Conservation (phyloP, 495 filamentous ascomycete species). For the Echria macrotheca region DNA sequence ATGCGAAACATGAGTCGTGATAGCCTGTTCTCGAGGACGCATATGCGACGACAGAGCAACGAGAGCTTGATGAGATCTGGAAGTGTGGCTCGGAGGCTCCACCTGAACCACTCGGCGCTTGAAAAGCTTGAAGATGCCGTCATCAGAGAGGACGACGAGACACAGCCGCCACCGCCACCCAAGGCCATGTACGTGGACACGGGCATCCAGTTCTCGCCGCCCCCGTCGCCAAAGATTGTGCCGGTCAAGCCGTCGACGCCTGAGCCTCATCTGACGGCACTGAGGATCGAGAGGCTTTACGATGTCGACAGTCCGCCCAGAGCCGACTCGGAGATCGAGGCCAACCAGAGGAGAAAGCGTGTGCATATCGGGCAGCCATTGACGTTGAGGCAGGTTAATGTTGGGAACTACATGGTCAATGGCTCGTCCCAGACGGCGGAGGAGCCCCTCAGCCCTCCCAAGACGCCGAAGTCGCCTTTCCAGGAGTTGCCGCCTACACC, state of each 20-base stretch:
- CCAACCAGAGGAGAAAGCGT: constrained; percentile 66
- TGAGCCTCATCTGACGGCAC: constrained; percentile 25
- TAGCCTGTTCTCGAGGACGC: constrained; percentile 35
- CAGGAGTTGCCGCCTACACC: constrained; percentile 24
- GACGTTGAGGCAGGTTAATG: constrained; percentile 30
- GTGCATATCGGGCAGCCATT: constrained; percentile 42
- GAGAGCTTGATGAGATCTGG: constrained; percentile 47
- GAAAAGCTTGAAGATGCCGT: constrained; percentile 45
- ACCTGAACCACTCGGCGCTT: constrained; percentile 43
- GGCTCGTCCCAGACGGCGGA: constrained; percentile 65
- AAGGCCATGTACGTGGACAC: constrained; percentile 56
- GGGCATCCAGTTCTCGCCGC: constrained; percentile 79
- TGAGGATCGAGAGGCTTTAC: constrained; percentile 30
- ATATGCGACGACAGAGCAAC: constrained; percentile 44
- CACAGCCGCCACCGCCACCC: constrained; percentile 15
- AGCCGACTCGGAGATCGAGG: constrained; percentile 55
- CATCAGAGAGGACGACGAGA: constrained; percentile 46
- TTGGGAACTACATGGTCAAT: constrained; percentile 56
- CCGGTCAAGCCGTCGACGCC: constrained; percentile 36
- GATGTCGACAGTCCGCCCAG: constrained; percentile 39
- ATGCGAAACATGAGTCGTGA: constrained; percentile 33
- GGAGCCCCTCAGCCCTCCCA: constrained; percentile 61
- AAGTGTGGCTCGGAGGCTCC: constrained; percentile 43
- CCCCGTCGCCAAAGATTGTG: constrained; percentile 59
- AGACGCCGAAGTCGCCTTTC: constrained; percentile 54